A percentile compares a stretch with the other conserved stretches of the same genome.
These are phyloP conservation scores for Wilcoxina mikolae DNA, from an alignment of 495 filamentous ascomycete species.

Conservation along the genomic window DNA sequence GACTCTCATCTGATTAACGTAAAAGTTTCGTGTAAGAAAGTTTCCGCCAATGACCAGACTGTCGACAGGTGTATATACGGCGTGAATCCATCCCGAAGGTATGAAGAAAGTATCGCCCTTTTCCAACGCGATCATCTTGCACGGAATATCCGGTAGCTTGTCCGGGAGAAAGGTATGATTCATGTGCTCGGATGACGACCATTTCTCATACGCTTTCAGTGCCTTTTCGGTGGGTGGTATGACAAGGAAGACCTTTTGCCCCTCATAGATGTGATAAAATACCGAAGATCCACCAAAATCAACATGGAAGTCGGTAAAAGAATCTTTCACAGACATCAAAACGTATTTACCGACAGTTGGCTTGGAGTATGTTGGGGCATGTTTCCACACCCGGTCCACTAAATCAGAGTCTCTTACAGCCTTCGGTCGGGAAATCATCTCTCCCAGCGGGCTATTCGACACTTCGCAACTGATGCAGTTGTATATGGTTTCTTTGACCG, in stretches of 20 bases:
- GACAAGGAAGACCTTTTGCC: conserved; percentile 66
- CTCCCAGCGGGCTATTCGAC: conserved; percentile 50
- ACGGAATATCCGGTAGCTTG: conserved; percentile 48
- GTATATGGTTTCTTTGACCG: conserved; percentile 46
- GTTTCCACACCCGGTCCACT: conserved; percentile 57
- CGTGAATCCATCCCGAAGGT: conserved; percentile 68
- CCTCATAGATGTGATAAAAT: conserved; percentile 63
- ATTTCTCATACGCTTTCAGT: conserved; percentile 63
- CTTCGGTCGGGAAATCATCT: conserved; percentile 51
- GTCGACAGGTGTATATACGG: conserved; percentile 64
- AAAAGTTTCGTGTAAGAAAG: conserved; percentile 56
- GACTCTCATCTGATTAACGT: conserved; percentile 56
- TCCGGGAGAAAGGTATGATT: conserved; percentile 39
- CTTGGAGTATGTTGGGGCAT: conserved; percentile 44
- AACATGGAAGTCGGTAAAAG: conserved; percentile 69
- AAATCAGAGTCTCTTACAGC: conserved; percentile 45
- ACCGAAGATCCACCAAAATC: conserved; percentile 69
- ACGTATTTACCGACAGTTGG: conserved; percentile 28
- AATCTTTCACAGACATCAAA: conserved; percentile 66
- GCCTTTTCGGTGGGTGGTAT: conserved; percentile 61
- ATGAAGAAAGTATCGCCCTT: conserved; percentile 69
- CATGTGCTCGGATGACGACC: conserved; percentile 60
- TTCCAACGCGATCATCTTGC: conserved; percentile 55
- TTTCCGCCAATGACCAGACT: conserved; percentile 66
- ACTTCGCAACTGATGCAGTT: conserved; percentile 70